Evolutionary conservation across 371 early-diverging fungal species (phyloP), one percentile per base, ranked within the genome.

Genomic region (Actinomucor elegans): DNA sequence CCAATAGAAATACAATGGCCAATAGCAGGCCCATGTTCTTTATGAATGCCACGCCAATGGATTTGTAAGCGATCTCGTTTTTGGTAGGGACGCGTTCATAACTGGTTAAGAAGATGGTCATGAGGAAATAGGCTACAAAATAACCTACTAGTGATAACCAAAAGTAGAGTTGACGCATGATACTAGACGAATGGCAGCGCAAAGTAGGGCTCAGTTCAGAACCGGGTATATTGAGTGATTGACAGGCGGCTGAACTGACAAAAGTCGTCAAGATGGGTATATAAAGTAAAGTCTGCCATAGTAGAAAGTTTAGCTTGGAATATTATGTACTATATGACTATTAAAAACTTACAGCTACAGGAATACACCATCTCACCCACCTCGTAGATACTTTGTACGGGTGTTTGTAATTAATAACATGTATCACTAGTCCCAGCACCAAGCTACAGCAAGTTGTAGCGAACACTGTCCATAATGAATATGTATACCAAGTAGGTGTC

Each of bases 11-110:
- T 11, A 81, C 80, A 40, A 81, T 73, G 1, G 79, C 79, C 5
- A 81, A 55, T 11, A 84, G 40, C 1, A 84, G 62, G 42, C 81
- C 80, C 77, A 83, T 81, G 56, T 89, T 87, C 55, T 89, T 89
- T 36, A 86, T 79, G 37, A 86, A 84, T 1, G 86, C 89, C 5
- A 86, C 81, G 28, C 85, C 81, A 33, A 83, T 85, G 8, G 88
- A 82, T 38, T 79, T 80, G 65, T 83, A 89, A 28, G 84, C 84
- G 23, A 87, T 87, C 69, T 87, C 89, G 44, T 87, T 85, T 27
- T 77, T 67, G 7, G 61, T 69, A 0, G 89, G 89, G 14, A 78
- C 80, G 5, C 86, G 73, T 54, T 89, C 89, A 52, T 85, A 83
- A 2, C 87, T 86, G 1, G 89, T 85, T 24, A 89, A 61, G 55